Percentiles rank a stretch among this genome's conserved stretches.
phyloP scores from a whole-genome alignment of 2,329 filamentous ascomycete genomes.

The Sporothrix sp. region DNA sequence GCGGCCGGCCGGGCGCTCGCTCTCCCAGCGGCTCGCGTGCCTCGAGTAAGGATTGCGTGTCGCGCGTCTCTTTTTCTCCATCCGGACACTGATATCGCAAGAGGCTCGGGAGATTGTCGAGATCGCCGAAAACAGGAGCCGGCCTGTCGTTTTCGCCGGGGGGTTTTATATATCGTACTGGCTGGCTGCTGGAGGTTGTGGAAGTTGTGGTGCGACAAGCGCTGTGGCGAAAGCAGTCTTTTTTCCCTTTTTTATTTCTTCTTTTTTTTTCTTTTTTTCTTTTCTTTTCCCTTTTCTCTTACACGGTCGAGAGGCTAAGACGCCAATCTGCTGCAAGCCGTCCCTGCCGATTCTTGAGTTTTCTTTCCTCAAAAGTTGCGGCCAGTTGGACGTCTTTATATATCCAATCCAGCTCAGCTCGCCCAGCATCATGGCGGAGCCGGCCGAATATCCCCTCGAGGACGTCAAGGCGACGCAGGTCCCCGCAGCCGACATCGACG shows the following conservation, averaged over 20 bases:
- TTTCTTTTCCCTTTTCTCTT: no score
- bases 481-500: constrained; percentile 46
- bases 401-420: background rate
- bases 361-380: background rate
- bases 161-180: no score
- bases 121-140: background rate
- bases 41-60: background rate
- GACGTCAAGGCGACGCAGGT: constrained; percentile 40
- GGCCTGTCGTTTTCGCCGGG: no score
- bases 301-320: no score
- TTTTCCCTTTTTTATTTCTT: background rate
- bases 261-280: no score
- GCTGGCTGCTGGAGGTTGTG: no score
- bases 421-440: constrained; percentile 16
- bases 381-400: background rate
- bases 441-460: constrained; percentile 46
- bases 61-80: background rate
- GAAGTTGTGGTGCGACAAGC: no score
- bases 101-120: background rate
- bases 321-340: no score
- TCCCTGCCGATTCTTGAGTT: background rate
- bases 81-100: background rate
- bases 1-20: constrained; percentile 11
- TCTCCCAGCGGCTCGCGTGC: constrained; percentile 1
- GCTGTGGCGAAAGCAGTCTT: background rate